Evolutionary conservation across 495 filamentous ascomycete species (phyloP), one percentile per base, ranked within the genome.

Genomic region (Amorphotheca resinae): DNA sequence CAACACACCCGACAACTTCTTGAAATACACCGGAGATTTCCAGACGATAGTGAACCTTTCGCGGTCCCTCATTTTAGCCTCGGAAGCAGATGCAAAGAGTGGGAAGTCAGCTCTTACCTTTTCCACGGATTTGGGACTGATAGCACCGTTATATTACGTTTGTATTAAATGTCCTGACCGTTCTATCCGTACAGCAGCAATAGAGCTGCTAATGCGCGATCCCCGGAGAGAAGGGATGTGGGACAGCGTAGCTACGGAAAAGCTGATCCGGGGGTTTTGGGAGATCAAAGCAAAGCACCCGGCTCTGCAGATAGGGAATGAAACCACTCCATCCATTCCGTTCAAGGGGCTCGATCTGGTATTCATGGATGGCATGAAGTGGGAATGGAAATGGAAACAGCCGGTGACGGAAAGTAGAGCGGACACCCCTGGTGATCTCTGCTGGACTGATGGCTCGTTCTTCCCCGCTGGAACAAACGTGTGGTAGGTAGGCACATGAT

Each of bases 151-250:
- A 2, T 71, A 63, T 41, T 48, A 59, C n/a, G 52, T 59, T 1
- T 64, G 57, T 9, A 56, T 56, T 3, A 54, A 56, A 18, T 70
- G 65, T 41, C 56, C 63, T 7, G 60, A 68, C 41, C 55, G 59
- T 1, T 9, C 34, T 0, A 52, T 68, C 16, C 56, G 66, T 7
- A 54, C 62, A 3, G 53, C 56, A 38, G 69, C 69, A 5, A 50
- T 72, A 15, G 38, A 38, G 6, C 35, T 69, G 4, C 54, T 73
- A 2, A 46, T 48, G n/a, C 36, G 55, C 0, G 46, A 50, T 21
- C 58, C 56, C 1, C 49, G 66, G 9, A 62, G 64, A 48, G 70
- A 74, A 53, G 69, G 68, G 1, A 55, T 70, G n/a, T 71, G 64
- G 61, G 63, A 72, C 33, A 50, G 47, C 22, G 34, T 15, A 2